Evolutionary conservation across 2,329 filamentous ascomycete species (phyloP).

Genomic region (Coniochaeta pulveracea): DNA sequence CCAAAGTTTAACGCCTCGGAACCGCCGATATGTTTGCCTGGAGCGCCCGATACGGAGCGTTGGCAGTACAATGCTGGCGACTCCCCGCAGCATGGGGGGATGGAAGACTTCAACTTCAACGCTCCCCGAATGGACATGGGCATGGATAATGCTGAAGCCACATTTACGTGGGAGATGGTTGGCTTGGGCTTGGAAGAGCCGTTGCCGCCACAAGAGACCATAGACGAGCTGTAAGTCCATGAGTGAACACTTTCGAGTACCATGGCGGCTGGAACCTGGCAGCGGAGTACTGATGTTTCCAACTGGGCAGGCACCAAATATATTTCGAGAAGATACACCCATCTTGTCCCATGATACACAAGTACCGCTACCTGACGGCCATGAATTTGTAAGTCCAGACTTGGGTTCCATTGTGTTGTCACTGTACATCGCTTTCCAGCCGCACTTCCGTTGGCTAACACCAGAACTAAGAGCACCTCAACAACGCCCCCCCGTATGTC

Average conservation of each 20-base stretch:
- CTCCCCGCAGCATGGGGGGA: slow-evolving; percentile 33
- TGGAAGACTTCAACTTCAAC: slow-evolving; percentile 50
- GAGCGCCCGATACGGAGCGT: slow-evolving; percentile 36
- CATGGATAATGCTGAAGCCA: slow-evolving; percentile 38
- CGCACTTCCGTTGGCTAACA: slow-evolving; percentile 7
- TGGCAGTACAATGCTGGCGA: slow-evolving; percentile 42
- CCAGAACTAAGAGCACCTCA: slow-evolving; percentile 52
- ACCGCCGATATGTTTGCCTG: slow-evolving; percentile 32
- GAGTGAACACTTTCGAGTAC: neutral
- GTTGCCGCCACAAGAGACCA: slow-evolving; percentile 45
- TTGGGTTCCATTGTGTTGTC: neutral
- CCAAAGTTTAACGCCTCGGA: slow-evolving; percentile 31
- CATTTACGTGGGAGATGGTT: slow-evolving; percentile 71
- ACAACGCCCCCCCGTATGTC: slow-evolving; percentile 73
- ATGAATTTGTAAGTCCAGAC: slow-evolving; percentile 58
- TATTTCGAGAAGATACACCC: slow-evolving; percentile 89
- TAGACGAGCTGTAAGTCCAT: slow-evolving; percentile 66
- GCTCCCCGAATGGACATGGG: slow-evolving; percentile 34
- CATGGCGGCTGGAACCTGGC: neutral
- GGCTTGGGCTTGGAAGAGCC: slow-evolving; percentile 48
- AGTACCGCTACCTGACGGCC: slow-evolving; percentile 73
- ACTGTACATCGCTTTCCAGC: slow-evolving; percentile 1
- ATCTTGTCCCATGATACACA: slow-evolving; percentile 80
- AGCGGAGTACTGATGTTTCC: slow-evolving; percentile 10
- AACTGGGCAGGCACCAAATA: slow-evolving; percentile 66